Conservation (phyloP, 345 rosid species). For the Citrus hindsii region DNA sequence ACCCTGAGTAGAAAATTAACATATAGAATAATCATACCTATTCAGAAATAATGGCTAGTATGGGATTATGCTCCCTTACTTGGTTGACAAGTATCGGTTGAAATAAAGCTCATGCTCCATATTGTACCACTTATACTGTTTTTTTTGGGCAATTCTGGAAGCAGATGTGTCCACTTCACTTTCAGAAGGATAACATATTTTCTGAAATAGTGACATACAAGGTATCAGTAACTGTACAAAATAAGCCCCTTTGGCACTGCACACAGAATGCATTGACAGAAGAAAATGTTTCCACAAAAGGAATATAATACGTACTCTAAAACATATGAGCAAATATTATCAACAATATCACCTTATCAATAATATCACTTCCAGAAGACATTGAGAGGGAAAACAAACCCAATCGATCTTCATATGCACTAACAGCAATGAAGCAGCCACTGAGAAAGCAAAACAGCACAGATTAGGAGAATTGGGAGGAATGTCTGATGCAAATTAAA, state of each 20-base stretch:
- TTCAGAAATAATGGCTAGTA: slow-evolving; percentile 81
- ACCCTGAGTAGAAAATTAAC: slow-evolving; percentile 19
- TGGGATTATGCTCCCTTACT: slow-evolving; percentile 67
- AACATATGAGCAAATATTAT: slow-evolving; percentile 42
- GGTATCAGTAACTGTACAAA: slow-evolving; percentile 6
- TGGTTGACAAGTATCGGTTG: slow-evolving; percentile 44
- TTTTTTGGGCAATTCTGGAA: slow-evolving; percentile 37
- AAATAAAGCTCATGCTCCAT: slow-evolving; percentile 99
- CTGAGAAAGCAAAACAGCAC: slow-evolving; percentile 36
- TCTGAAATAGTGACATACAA: slow-evolving; percentile 42
- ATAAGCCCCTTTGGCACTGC: background rate
- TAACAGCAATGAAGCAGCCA: slow-evolving; percentile 73
- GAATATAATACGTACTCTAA: slow-evolving; percentile 1
- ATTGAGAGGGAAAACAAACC: slow-evolving; percentile 77
- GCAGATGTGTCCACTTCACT: slow-evolving; percentile 39
- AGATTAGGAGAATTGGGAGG: slow-evolving; percentile 4
- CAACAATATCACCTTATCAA: slow-evolving; percentile 76
- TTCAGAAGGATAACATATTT: slow-evolving; percentile 74
- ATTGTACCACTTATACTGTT: slow-evolving; percentile 65
- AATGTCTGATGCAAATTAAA: background rate
- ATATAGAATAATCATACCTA: slow-evolving; percentile 58
- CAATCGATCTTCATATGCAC: slow-evolving; percentile 81
- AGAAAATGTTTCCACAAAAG: background rate
- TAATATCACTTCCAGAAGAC: slow-evolving; percentile 55
- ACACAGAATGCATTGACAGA: background rate